These are phyloP conservation scores for Tetrahymena borealis DNA, from an alignment of 73 alveolate species.

Conservation along the genomic window DNA sequence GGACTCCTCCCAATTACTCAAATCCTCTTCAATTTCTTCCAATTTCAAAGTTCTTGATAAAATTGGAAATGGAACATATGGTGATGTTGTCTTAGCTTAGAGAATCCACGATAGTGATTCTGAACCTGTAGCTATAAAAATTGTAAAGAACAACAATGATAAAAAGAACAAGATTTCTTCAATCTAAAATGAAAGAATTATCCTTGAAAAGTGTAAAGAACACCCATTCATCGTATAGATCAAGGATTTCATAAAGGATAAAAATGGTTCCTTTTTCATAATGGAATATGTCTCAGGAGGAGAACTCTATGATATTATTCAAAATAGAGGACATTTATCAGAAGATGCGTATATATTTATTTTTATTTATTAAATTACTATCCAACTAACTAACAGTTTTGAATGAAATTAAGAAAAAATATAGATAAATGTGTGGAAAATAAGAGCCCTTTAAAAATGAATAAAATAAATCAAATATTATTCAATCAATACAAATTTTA, in stretches of 20 bases:
- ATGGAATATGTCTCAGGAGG: constrained; percentile 94
- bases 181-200: constrained; percentile 70
- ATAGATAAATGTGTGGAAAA: neutral
- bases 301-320: constrained; percentile 71
- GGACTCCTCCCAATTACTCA: neutral
- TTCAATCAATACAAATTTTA: too few relatives aligned
- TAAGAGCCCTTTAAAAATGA: too few relatives aligned
- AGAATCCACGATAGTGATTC: neutral
- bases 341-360: constrained; percentile 8
- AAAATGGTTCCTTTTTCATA: constrained; percentile 79
- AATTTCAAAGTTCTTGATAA: neutral
- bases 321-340: constrained; percentile 39
- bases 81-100: neutral
- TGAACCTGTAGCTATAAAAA: constrained; percentile 80
- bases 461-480: too few relatives aligned
- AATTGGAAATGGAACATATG: neutral
- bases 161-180: constrained; percentile 72
- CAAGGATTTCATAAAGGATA: constrained; percentile 83
- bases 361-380: too few relatives aligned
- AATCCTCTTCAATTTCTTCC: neutral
- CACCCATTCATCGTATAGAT: constrained; percentile 74
- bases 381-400: too few relatives aligned
- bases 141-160: constrained; percentile 66
- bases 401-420: too few relatives aligned
- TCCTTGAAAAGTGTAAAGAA: constrained; percentile 53